Evolutionary conservation across 2,329 filamentous ascomycete species (phyloP).

Genomic region (Coniella lustricola): DNA sequence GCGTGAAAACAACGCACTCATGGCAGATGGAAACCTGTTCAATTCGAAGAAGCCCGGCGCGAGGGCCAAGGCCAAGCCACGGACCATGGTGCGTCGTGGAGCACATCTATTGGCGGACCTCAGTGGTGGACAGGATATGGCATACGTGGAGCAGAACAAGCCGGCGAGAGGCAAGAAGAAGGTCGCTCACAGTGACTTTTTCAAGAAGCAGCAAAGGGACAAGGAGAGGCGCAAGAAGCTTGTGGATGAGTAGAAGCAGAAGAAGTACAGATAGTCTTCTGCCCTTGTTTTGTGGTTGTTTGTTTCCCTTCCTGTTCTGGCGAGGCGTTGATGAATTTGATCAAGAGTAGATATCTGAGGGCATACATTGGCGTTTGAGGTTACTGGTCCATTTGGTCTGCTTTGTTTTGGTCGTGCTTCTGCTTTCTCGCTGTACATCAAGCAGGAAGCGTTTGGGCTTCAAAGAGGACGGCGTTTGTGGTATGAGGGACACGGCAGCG

Average conservation of each 20-base stretch:
- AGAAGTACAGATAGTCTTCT: too few species aligned
- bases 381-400: too few species aligned
- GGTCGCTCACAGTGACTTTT: constrained; percentile 52
- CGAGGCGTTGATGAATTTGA: too few species aligned
- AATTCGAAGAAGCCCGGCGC: constrained; percentile 25
- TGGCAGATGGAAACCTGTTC: constrained; percentile 32
- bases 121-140: constrained; percentile 92
- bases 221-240: constrained; percentile 43
- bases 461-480: too few species aligned
- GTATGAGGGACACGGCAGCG: too few species aligned
- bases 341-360: too few species aligned
- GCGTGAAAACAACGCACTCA: constrained; percentile 21
- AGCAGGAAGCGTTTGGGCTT: too few species aligned
- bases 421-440: too few species aligned
- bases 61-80: constrained; percentile 25
- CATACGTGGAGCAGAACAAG: constrained; percentile 82
- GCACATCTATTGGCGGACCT: constrained; percentile 81
- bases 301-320: too few species aligned
- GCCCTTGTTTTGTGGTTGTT: too few species aligned
- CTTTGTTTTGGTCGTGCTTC: too few species aligned
- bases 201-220: constrained; percentile 59
- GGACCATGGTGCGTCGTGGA: constrained; percentile 63
- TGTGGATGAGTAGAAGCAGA: not conserved
- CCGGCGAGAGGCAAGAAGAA: constrained; percentile 59
- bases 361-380: too few species aligned